Percentiles rank a stretch among this genome's conserved stretches.
phyloP scores from a whole-genome alignment of 2,329 filamentous ascomycete genomes.

The Phaeophleospora eucalypticola region DNA sequence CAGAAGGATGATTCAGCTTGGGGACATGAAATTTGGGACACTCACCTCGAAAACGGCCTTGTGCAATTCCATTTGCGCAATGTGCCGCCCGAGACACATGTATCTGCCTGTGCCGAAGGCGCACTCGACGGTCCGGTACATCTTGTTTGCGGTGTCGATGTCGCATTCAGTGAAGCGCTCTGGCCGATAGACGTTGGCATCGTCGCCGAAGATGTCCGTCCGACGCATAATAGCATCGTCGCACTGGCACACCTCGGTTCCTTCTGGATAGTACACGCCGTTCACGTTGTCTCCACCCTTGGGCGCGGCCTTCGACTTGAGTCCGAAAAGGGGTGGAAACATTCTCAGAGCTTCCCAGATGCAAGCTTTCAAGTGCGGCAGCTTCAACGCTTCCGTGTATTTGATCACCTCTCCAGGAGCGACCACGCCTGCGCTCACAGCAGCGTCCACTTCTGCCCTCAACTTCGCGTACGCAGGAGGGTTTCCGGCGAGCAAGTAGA shows the following conservation, averaged over 20 bases:
- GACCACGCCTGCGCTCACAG: constrained; percentile 9
- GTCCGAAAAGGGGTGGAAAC: constrained; percentile 29
- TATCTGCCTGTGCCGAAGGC: constrained; percentile 46
- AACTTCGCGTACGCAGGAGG: constrained; percentile 45
- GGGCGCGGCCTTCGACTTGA: constrained; percentile 25
- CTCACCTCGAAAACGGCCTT: constrained; percentile 49
- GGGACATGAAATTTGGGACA: neutral
- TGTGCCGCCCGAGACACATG: constrained; percentile 46
- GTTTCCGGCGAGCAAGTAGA: constrained; percentile 48
- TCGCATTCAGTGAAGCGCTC: constrained; percentile 36
- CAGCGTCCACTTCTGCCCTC: constrained; percentile 44
- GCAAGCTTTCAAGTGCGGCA: constrained; percentile 31
- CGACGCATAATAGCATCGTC: constrained; percentile 40
- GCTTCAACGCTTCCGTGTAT: constrained; percentile 23
- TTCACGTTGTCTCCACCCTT: constrained; percentile 28
- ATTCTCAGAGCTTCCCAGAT: constrained; percentile 33
- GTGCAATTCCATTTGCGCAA: constrained; percentile 49
- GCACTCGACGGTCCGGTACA: constrained; percentile 41
- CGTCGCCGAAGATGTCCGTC: constrained; percentile 32
- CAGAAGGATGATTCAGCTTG: neutral
- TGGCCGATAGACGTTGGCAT: constrained; percentile 32
- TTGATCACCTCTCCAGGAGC: constrained; percentile 14
- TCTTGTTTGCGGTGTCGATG: constrained; percentile 37
- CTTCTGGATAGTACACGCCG: constrained; percentile 38
- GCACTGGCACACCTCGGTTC: constrained; percentile 36